These are phyloP conservation scores for Fusarium sp. DNA, from an alignment of 2,329 filamentous ascomycete genomes.

Conservation along the genomic window DNA sequence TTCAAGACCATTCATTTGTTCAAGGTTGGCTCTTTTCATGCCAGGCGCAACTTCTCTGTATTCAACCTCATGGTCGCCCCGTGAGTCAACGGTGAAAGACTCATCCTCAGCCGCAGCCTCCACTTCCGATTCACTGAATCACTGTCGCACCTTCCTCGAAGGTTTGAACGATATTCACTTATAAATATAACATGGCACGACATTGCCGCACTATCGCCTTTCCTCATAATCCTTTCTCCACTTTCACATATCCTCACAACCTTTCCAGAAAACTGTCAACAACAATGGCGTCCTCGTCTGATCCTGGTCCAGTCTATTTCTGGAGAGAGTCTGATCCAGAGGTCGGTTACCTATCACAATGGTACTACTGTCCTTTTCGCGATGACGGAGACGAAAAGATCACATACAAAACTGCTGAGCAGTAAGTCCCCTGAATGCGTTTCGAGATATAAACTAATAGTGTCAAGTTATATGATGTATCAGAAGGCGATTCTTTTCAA, in stretches of 20 bases:
- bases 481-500: conserved; percentile 63
- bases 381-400: conserved; percentile 50
- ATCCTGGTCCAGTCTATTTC: conserved; percentile 55
- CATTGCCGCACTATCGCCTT: background rate
- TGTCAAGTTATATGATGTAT: conserved; percentile 64
- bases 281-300: conserved; percentile 2
- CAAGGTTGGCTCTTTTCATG: background rate
- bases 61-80: background rate
- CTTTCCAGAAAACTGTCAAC: conserved; percentile 14
- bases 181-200: background rate
- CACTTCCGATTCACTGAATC: background rate
- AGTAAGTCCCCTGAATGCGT: conserved; percentile 50
- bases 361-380: conserved; percentile 65
- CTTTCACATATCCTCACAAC: background rate
- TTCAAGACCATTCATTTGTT: background rate
- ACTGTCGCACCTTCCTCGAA: background rate
- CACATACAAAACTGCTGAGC: conserved; percentile 63
- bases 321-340: conserved; percentile 59
- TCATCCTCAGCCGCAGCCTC: conserved; percentile 21
- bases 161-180: background rate
- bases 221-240: background rate
- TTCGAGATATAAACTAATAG: background rate
- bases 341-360: conserved; percentile 71
- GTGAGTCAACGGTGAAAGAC: conserved; percentile 42
- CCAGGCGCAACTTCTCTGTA: background rate